Evolutionary conservation across 1,284 basidiomycete genomes (phyloP).

Genomic region (Malassezia sp.): DNA sequence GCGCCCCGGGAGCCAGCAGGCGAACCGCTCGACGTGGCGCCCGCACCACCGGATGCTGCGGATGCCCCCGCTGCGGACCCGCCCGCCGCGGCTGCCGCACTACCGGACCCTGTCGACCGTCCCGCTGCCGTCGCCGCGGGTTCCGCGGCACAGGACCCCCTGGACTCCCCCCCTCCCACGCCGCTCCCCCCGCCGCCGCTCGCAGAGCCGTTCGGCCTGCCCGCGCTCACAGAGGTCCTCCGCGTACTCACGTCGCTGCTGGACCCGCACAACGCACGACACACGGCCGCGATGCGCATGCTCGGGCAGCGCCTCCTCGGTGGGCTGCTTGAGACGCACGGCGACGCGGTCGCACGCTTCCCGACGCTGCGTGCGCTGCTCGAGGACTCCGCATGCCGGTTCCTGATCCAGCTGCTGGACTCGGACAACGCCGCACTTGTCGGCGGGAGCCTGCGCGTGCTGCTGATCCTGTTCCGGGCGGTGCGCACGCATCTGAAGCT

Average conservation of each 20-base stretch:
- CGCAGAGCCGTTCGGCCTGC: conserved; percentile 62
- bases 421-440: conserved; percentile 74
- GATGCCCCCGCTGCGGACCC: background rate
- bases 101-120: too few species aligned
- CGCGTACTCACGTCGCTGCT: conserved; percentile 88
- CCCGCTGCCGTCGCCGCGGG: too few species aligned
- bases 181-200: background rate
- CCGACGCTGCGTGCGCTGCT: conserved; percentile 63
- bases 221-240: conserved; percentile 82
- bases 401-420: conserved; percentile 59
- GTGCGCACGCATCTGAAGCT: conserved; percentile 78
- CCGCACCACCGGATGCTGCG: too few species aligned
- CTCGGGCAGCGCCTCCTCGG: conserved; percentile 79
- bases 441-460: conserved; percentile 68
- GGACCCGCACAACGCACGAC: conserved; percentile 83
- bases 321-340: conserved; percentile 75
- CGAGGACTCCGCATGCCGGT: conserved; percentile 84
- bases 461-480: conserved; percentile 76
- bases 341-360: conserved; percentile 56
- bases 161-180: background rate
- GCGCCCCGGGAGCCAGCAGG: too few species aligned
- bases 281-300: conserved; percentile 89
- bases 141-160: too few species aligned
- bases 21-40: too few species aligned
- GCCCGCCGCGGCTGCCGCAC: background rate